Evolutionary conservation across 2,329 filamentous ascomycete species (phyloP).

Genomic region (Diaporthe aspalathi): DNA sequence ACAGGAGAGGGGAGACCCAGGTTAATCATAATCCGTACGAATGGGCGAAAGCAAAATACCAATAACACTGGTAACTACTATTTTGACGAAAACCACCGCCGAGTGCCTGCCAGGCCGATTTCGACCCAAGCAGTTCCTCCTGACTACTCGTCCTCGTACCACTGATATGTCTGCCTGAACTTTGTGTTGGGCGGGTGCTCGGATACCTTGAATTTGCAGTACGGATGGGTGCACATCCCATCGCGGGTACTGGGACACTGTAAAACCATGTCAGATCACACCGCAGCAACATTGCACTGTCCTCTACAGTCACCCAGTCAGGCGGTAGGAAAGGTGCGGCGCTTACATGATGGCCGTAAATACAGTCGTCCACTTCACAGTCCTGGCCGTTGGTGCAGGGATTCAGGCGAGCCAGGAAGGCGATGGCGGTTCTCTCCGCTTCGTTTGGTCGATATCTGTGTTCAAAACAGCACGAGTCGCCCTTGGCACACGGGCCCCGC

Average conservation of each 20-base stretch:
- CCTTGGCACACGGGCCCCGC: conserved; percentile 66
- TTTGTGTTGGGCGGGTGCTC: conserved; percentile 69
- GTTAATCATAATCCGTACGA: neutral
- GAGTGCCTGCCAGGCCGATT: neutral
- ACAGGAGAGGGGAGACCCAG: neutral
- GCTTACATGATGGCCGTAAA: conserved; percentile 72
- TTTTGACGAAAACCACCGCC: neutral
- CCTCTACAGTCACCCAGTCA: no score
- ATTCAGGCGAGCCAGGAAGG: conserved; percentile 66
- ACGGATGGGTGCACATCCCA: conserved; percentile 63
- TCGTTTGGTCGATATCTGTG: conserved; percentile 65
- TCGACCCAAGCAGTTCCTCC: neutral
- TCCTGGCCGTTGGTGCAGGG: conserved; percentile 68
- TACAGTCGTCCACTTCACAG: conserved; percentile 68
- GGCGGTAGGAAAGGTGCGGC: neutral
- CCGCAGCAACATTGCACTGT: neutral
- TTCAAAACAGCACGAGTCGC: conserved; percentile 66
- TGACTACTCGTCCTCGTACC: conserved; percentile 30
- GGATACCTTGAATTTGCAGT: conserved; percentile 65
- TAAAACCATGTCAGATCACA: neutral
- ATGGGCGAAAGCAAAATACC: neutral
- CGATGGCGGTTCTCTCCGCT: conserved; percentile 68
- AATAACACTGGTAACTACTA: neutral
- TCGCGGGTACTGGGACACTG: conserved; percentile 67
- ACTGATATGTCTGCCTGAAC: conserved; percentile 48